Percentiles rank a stretch among this genome's conserved stretches.
phyloP scores from a whole-genome alignment of 2,329 filamentous ascomycete genomes.

The Thielaviopsis populi region DNA sequence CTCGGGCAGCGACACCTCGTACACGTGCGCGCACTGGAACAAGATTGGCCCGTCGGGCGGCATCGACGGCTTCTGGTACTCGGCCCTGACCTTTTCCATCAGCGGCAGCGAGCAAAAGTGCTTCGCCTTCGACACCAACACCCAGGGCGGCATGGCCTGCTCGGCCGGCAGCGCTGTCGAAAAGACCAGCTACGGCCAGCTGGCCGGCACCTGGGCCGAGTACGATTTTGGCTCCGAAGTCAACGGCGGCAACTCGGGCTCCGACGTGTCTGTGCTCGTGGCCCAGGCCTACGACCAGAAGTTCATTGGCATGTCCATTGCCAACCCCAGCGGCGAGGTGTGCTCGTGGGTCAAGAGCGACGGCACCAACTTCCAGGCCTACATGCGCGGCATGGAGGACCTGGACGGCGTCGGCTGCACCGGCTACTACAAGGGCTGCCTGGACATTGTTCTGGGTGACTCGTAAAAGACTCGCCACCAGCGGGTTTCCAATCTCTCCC shows the following conservation, averaged over 20 bases:
- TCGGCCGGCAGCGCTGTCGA: constrained; percentile 22
- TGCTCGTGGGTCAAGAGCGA: constrained; percentile 30
- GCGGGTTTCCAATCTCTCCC: no score
- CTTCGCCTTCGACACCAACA: constrained; percentile 32
- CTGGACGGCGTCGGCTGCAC: constrained; percentile 30
- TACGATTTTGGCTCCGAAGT: constrained; percentile 32
- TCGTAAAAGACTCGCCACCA: no score
- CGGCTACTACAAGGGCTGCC: constrained; percentile 22
- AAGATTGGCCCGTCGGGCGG: constrained; percentile 34
- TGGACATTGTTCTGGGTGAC: constrained; percentile 25
- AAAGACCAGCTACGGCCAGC: constrained; percentile 28
- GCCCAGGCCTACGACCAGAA: constrained; percentile 23
- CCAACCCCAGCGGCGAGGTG: constrained; percentile 25
- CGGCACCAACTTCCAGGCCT: constrained; percentile 27
- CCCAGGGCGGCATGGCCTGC: constrained; percentile 36
- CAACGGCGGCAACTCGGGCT: constrained; percentile 37
- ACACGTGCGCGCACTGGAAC: constrained; percentile 34
- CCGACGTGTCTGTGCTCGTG: constrained; percentile 36
- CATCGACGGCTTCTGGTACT: constrained; percentile 36
- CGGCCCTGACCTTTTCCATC: constrained; percentile 30
- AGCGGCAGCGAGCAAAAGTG: constrained; percentile 25
- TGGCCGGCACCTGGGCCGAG: constrained; percentile 34
- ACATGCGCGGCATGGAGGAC: constrained; percentile 26
- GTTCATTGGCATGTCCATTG: constrained; percentile 26
- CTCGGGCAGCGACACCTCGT: constrained; percentile 22